A percentile compares a stretch with the other conserved stretches of the same genome.
These are phyloP conservation scores for Sonneratia caseolaris DNA, from an alignment of 345 rosid genomes.

Conservation along the genomic window DNA sequence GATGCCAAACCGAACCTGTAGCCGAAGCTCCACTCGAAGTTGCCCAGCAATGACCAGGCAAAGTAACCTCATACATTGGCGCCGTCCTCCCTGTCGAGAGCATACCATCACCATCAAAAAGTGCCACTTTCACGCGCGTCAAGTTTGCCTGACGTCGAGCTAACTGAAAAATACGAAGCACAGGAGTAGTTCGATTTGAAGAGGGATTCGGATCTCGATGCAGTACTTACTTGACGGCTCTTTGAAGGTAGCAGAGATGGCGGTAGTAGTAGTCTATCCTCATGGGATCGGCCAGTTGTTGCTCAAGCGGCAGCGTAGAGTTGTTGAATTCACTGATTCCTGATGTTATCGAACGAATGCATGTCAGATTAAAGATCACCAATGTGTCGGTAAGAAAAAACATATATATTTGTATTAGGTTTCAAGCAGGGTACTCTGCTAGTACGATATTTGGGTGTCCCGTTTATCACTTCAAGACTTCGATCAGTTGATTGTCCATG, in stretches of 20 bases:
- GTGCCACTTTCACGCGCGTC: not conserved
- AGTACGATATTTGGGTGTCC: too few relatives aligned
- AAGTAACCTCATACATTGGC: slow-evolving; percentile 46
- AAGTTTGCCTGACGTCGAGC: not conserved
- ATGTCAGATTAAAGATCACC: not conserved
- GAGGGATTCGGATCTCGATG: not conserved
- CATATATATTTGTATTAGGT: too few relatives aligned
- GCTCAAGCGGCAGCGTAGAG: slow-evolving; percentile 19
- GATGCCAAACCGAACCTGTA: too few relatives aligned
- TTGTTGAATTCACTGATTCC: slow-evolving; percentile 30
- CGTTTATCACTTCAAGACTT: too few relatives aligned
- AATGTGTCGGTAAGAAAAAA: too few relatives aligned
- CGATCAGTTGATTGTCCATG: too few relatives aligned
- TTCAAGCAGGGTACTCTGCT: too few relatives aligned
- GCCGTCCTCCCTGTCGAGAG: slow-evolving; percentile 33
- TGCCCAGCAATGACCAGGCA: slow-evolving; percentile 51
- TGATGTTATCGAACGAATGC: slow-evolving; percentile 1
- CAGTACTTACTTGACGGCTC: slow-evolving; percentile 29
- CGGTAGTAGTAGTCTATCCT: slow-evolving; percentile 23
- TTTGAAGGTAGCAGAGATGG: slow-evolving; percentile 22
- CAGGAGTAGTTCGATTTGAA: not conserved
- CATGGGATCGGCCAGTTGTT: slow-evolving; percentile 24
- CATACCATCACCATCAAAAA: not conserved
- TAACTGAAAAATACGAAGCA: not conserved
- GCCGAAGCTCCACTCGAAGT: slow-evolving; percentile 40